phyloP scores from a whole-genome alignment of 1,139 yeast species.

The Sugiyamaella grinbergsii region DNA sequence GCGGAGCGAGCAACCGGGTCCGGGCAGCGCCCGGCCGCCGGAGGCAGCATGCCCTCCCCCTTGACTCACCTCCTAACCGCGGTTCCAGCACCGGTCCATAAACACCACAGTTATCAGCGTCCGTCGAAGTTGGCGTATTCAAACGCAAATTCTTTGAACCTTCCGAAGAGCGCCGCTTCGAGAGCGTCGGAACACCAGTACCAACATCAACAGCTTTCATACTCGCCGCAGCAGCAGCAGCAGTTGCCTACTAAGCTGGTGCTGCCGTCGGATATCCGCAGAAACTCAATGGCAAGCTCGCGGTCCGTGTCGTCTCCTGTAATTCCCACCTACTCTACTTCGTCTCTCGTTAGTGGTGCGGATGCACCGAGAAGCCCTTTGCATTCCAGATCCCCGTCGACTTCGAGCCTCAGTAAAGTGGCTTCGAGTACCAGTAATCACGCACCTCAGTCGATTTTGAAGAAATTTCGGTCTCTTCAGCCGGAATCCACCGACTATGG shows the following conservation, averaged over 20 bases:
- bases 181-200: slow-evolving; percentile 12
- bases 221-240: slow-evolving; percentile 5
- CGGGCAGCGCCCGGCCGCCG: too few species aligned
- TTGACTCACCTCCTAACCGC: not conserved
- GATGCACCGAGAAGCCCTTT: slow-evolving; percentile 10
- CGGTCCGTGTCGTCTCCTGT: slow-evolving; percentile 27
- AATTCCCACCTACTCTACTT: slow-evolving; percentile 16
- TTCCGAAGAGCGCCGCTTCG: slow-evolving; percentile 4
- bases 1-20: slow-evolving; percentile 11
- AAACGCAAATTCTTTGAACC: slow-evolving; percentile 1
- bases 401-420: not conserved
- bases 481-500: not conserved
- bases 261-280: slow-evolving; percentile 38
- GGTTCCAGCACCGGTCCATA: not conserved
- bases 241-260: slow-evolving; percentile 32
- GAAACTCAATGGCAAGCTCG: slow-evolving; percentile 31
- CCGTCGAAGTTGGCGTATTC: slow-evolving; percentile 4
- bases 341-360: slow-evolving; percentile 3
- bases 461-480: slow-evolving; percentile 17
- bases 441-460: slow-evolving; percentile 23
- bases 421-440: slow-evolving; percentile 14
- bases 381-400: slow-evolving; percentile 15
- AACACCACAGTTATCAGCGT: not conserved
- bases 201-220: slow-evolving; percentile 12
- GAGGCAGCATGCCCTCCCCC: not conserved